Base-by-base conservation (phyloP, 2,329 filamentous ascomycete genomes). In the Rachicladosporium sp. region DNA sequence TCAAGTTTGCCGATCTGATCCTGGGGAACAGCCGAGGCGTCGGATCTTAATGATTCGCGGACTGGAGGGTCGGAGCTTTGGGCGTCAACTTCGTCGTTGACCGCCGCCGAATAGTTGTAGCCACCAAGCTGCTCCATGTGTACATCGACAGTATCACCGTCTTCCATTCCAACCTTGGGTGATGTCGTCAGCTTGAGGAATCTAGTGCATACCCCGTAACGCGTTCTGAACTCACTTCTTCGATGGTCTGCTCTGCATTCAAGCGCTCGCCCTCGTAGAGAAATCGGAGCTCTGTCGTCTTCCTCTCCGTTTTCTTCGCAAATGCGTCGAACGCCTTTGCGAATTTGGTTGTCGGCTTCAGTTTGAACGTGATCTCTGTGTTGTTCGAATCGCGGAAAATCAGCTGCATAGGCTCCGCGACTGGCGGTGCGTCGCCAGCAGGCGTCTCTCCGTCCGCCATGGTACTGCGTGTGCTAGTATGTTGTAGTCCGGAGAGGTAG, bases 341-440 rank as follows among this genome's bases (percentile, higher is more conserved):
- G 23, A 55, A 31, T 33, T 43, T 47, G 10, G 48, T 53, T 10
- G 42, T 45, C 2, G 35, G 12, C 40, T 56, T 56, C n/a, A 55
- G 21, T 33, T 45, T 49, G 43, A 54, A 53, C 3, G 31, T 13
- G 6, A 51, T 32, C 13, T 47, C 43, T 35, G 37, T 33, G 42
- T 43, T 47, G 19, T 23, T 42, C n/a, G 33, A 27, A 36, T 50
- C 45, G 13, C 34, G 37, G 46, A 56, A 47, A 2, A 12, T 40
- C 33, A 54, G 31, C n/a, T 23, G 38, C 13, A 51, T 35, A 5
- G 31, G 35, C 36, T 23, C 29, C 19, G 15, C 23, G 32, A 38
- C 31, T 37, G 38, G 10, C 30, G 8, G 29, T 36, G 10, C 23
- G 23, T 8, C 6, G 31, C n/a, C 35, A 9, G 15, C 29, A 10